Conservation (phyloP, 2,329 filamentous ascomycete genomes). For the Apiospora saccharicola region DNA sequence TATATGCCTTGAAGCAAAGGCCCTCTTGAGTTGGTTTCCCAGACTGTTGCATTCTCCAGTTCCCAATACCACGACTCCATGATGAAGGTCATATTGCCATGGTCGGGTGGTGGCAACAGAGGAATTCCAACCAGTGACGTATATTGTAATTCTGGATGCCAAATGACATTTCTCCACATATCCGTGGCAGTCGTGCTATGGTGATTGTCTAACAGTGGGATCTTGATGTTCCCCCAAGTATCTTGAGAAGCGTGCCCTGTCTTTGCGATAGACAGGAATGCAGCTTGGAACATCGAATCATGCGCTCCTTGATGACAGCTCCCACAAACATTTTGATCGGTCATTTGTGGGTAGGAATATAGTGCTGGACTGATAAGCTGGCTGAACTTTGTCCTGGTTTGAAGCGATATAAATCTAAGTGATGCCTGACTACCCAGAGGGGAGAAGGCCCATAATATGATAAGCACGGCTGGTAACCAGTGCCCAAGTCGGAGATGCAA, state of each 20-base stretch:
- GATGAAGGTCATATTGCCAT: not conserved
- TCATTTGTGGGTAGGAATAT: not conserved
- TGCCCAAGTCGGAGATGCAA: not conserved
- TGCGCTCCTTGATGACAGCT: not conserved
- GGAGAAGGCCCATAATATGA: not conserved
- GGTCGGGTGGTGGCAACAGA: not conserved
- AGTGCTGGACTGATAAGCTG: not conserved
- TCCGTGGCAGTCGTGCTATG: no score
- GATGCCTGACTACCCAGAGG: not conserved
- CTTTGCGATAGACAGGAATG: not conserved
- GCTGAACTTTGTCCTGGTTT: not conserved
- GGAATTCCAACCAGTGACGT: not conserved
- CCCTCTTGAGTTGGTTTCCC: not conserved
- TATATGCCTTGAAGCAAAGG: not conserved
- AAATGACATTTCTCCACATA: not conserved
- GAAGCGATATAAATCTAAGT: not conserved
- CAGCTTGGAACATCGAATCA: not conserved
- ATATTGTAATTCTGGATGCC: not conserved
- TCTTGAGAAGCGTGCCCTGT: not conserved
- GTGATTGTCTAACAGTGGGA: not conserved
- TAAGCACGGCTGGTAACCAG: not conserved
- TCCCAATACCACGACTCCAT: not conserved
- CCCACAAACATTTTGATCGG: accelerated
- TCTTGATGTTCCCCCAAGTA: not conserved
- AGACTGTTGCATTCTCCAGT: not conserved